Evolutionary conservation across 2,329 filamentous ascomycete species (phyloP), one percentile per base, ranked within the genome.

Genomic region (Hypocreales sp.): DNA sequence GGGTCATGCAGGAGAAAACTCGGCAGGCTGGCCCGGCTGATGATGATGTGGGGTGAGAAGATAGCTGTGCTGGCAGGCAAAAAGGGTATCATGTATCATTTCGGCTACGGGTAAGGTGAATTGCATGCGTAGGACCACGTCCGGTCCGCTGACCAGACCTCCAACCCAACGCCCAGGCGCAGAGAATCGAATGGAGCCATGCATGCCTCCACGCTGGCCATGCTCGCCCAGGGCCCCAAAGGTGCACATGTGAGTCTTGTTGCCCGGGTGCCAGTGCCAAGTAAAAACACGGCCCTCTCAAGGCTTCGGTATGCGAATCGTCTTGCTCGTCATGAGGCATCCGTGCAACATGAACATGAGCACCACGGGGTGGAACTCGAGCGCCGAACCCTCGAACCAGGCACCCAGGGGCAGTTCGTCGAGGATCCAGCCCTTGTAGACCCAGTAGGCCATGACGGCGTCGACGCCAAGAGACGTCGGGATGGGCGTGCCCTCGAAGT

Each of bases 401-500:
- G 76, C 56, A 22, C 90, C 87, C 18, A 79, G 53, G 7, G 90
- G 90, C n/a, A 98, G 54, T 31, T 74, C 60, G 15, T 80, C 74
- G 34, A 82, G 64, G 24, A 87, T 66, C 80, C 80, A 87, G 35
- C 79, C 78, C 39, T 82, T 65, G 31, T 67, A 73, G 17, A 92
- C 70, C 79, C 84, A 95, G 56, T 78, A 93, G 17, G 78, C 81
- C 81, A 95, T 93, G 31, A 92, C 44, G 10, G 65, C 72, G 35
- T 82, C 83, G 40, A 92, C 73, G 2, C 67, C 75, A 15, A 95
- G 61, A 15, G 80, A 86, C 4, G 84, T 95, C 2, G 90, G 90
- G 44, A 95, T 94, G 1, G 90, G 90, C 0, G 87, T 92, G 41
- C 90, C 90, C 58, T 98, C 90, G 42, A 98, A 98, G 58, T 92